Conservation (phyloP, 129 eudicot species). For the Helianthus annuus region DNA sequence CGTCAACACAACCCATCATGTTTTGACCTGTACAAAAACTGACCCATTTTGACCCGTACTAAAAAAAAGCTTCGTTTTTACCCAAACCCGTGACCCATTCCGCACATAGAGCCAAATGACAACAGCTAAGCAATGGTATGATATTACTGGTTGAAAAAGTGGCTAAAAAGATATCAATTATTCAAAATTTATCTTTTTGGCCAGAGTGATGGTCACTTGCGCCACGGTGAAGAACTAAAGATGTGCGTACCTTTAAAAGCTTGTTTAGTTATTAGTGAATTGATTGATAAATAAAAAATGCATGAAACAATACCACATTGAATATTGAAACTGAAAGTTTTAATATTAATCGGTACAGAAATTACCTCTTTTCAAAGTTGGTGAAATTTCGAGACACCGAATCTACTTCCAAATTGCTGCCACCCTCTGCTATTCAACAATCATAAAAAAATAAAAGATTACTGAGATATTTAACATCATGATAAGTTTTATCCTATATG, state of each 20-base stretch:
- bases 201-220: background rate
- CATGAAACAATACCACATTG: constrained; percentile 2
- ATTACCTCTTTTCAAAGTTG: constrained; percentile 53
- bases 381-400: constrained; percentile 27
- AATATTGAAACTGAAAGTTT: background rate
- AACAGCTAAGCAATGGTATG: background rate
- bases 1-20: background rate
- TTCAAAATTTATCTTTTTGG: background rate
- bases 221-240: background rate
- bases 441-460: constrained; percentile 5
- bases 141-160: background rate
- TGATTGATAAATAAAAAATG: background rate
- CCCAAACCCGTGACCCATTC: background rate
- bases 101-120: background rate
- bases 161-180: background rate
- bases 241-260: background rate
- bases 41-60: too few species aligned
- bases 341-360: constrained; percentile 12
- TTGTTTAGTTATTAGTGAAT: background rate
- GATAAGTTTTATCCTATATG: constrained; percentile 3
- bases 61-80: background rate
- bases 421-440: constrained; percentile 31
- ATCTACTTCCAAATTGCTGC: constrained; percentile 31
- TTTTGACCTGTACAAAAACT: background rate
- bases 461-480: background rate